These are phyloP conservation scores for Lasiodiplodia theobromae DNA, from an alignment of 2,329 filamentous ascomycete genomes.

Conservation along the genomic window DNA sequence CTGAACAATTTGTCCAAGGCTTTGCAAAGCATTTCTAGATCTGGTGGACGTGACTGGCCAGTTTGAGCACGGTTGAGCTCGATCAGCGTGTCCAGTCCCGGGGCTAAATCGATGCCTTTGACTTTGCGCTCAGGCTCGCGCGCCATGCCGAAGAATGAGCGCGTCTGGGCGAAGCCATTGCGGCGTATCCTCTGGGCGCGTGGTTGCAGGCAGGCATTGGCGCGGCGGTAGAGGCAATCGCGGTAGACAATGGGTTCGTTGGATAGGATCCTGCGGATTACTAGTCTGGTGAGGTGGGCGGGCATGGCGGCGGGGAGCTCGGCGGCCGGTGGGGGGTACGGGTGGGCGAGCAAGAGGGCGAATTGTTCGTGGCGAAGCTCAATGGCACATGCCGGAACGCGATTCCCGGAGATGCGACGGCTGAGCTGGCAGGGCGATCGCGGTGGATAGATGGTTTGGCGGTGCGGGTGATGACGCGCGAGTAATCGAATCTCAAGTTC, in stretches of 20 bases:
- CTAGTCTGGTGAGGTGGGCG: conserved; percentile 66
- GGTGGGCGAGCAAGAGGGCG: neutral
- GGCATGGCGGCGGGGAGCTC: conserved; percentile 54
- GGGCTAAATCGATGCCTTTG: conserved; percentile 69
- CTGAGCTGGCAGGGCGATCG: neutral
- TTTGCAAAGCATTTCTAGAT: conserved; percentile 66
- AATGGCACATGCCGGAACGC: conserved; percentile 17
- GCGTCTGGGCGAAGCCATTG: conserved; percentile 46
- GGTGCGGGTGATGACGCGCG: conserved; percentile 7
- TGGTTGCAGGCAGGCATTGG: conserved; percentile 35
- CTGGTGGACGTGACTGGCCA: conserved; percentile 70
- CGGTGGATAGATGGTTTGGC: neutral
- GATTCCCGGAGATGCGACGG: neutral
- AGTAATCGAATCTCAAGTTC: conserved; percentile 7
- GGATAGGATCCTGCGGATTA: conserved; percentile 64
- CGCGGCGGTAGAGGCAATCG: conserved; percentile 50
- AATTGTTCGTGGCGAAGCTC: neutral
- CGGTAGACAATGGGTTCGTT: conserved; percentile 57
- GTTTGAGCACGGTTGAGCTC: conserved; percentile 69
- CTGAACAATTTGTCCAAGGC: conserved; percentile 49
- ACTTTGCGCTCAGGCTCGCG: conserved; percentile 63
- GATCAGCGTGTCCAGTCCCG: conserved; percentile 75
- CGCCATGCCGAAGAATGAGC: conserved; percentile 71
- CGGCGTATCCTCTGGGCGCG: conserved; percentile 41
- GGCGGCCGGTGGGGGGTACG: neutral